Evolutionary conservation across 768 basidiomycete genomes (phyloP).

Genomic region (Auricularia cornea): DNA sequence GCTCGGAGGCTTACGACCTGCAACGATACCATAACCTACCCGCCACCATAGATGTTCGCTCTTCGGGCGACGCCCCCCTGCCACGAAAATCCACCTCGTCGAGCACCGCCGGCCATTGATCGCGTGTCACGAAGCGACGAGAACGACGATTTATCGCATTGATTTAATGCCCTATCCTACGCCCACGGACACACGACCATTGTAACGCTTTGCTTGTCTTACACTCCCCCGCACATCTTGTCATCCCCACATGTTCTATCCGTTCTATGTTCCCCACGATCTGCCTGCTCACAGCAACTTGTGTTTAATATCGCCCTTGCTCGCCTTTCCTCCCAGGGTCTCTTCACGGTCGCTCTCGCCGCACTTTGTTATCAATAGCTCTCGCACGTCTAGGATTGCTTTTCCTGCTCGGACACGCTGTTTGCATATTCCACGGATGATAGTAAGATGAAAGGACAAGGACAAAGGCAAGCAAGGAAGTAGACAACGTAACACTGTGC

Average conservation of each 20-base stretch:
- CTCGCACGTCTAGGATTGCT: background rate
- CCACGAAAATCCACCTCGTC: background rate
- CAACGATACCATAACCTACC: slow-evolving; percentile 63
- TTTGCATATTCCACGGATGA: background rate
- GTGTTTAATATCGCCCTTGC: background rate
- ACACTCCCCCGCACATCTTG: background rate
- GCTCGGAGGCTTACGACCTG: slow-evolving; percentile 68
- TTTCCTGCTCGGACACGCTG: slow-evolving; percentile 2
- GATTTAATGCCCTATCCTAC: background rate
- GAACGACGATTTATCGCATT: background rate
- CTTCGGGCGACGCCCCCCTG: slow-evolving; percentile 40
- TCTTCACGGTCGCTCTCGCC: background rate
- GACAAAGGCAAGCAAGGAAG: background rate
- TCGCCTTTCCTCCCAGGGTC: background rate
- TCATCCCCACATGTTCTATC: too few species aligned
- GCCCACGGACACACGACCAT: background rate
- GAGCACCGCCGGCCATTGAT: background rate
- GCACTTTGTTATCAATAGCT: background rate
- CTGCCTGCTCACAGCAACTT: background rate
- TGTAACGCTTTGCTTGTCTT: background rate
- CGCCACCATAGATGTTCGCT: slow-evolving; percentile 61
- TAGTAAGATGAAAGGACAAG: background rate
- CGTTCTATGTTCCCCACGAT: too few species aligned
- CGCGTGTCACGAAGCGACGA: background rate
- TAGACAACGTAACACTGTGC: background rate